Evolutionary conservation across 1,139 yeast genomes (phyloP).

Genomic region (Scheffersomyces insectosa): DNA sequence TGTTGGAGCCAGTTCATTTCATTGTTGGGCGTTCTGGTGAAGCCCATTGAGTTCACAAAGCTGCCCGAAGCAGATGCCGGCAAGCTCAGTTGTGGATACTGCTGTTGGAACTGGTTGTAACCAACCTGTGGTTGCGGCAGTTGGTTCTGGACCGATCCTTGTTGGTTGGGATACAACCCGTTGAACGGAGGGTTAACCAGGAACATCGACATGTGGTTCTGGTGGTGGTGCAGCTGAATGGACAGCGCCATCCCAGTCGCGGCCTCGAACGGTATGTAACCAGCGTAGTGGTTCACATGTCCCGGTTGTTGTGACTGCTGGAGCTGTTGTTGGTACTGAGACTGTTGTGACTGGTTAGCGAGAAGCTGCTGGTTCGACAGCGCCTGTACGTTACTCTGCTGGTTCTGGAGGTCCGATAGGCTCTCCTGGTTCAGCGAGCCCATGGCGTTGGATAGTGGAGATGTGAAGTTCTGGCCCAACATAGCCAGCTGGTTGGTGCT

Average conservation of each 20-base stretch:
- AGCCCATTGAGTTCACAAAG: background rate
- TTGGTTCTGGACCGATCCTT: slow-evolving; percentile 1
- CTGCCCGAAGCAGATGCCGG: background rate
- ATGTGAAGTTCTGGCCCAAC: background rate
- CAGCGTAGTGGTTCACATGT: slow-evolving; percentile 17
- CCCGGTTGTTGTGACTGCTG: background rate
- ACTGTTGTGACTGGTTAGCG: background rate
- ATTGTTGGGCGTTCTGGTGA: background rate
- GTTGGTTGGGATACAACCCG: background rate
- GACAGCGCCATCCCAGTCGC: slow-evolving; percentile 6
- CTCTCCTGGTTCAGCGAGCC: slow-evolving; percentile 2
- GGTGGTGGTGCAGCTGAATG: slow-evolving; percentile 6
- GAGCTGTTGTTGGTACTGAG: slow-evolving; percentile 5
- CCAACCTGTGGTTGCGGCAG: slow-evolving; percentile 6
- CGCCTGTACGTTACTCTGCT: background rate
- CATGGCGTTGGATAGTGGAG: slow-evolving; percentile 1
- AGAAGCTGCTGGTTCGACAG: background rate
- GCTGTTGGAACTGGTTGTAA: slow-evolving; percentile 8
- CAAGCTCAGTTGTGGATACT: slow-evolving; percentile 4
- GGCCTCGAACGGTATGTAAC: slow-evolving; percentile 19
- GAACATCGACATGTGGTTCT: slow-evolving; percentile 8
- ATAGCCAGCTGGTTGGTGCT: slow-evolving; percentile 1
- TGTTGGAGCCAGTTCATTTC: background rate
- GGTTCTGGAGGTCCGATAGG: slow-evolving; percentile 3
- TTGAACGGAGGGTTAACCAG: slow-evolving; percentile 8